phyloP scores from a whole-genome alignment of 176 grass and related monocot genomes.

The Tillandsia leiboldiana region DNA sequence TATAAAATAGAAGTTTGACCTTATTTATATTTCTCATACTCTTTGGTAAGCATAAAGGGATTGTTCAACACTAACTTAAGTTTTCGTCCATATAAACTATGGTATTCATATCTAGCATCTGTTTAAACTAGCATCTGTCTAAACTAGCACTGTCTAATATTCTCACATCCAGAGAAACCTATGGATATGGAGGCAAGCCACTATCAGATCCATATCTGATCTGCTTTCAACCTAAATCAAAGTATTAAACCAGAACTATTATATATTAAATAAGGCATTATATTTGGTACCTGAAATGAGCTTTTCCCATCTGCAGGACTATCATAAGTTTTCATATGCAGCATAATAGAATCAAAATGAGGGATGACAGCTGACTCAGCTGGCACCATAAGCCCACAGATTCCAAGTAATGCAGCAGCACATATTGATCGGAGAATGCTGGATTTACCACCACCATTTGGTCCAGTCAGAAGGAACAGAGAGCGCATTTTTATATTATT shows the following conservation, averaged over 20 bases:
- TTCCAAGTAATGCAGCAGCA: slow-evolving; percentile 80
- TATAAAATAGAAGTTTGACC: too few relatives aligned
- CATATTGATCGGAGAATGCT: slow-evolving; percentile 90
- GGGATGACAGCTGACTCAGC: slow-evolving; percentile 64
- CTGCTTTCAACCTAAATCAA: background rate
- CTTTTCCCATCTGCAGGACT: slow-evolving; percentile 95
- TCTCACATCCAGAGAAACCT: too few relatives aligned
- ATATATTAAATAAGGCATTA: background rate
- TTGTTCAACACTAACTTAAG: too few relatives aligned
- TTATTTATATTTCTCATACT: too few relatives aligned
- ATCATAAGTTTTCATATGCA: slow-evolving; percentile 94
- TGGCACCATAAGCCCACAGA: slow-evolving; percentile 98
- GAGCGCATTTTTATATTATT: slow-evolving; percentile 76
- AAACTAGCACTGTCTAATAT: too few relatives aligned
- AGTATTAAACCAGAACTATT: background rate
- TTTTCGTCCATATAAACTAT: too few relatives aligned
- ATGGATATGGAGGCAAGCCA: too few relatives aligned
- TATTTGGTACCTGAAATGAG: slow-evolving; percentile 75
- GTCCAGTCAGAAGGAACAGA: slow-evolving; percentile 86
- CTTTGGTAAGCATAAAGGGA: too few relatives aligned
- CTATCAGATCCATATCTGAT: too few relatives aligned
- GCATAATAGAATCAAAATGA: slow-evolving; percentile 85
- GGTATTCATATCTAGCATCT: too few relatives aligned
- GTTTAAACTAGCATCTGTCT: too few relatives aligned
- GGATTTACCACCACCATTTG: slow-evolving; percentile 97